Conservation (phyloP, 2,329 filamentous ascomycete genomes). For the Ophiostoma perfectum region DNA sequence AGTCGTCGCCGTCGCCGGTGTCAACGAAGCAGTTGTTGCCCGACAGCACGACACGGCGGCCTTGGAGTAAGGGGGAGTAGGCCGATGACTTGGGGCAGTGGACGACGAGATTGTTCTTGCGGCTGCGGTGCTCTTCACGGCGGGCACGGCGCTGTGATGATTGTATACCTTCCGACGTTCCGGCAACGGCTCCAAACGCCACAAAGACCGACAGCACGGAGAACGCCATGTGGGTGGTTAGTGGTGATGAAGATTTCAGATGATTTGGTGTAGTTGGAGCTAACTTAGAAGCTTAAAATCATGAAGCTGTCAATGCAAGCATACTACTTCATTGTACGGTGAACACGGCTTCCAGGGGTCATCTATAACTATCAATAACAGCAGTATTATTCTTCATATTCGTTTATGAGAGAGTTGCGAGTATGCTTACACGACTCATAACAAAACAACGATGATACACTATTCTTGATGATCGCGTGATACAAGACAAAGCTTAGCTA, state of each 20-base stretch:
- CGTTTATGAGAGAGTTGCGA: too few species aligned
- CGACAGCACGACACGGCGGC: constrained; percentile 42
- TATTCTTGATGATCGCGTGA: not conserved
- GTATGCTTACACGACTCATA: too few species aligned
- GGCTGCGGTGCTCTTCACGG: constrained; percentile 43
- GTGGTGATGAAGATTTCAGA: not conserved
- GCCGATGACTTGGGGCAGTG: constrained; percentile 44
- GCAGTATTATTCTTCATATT: too few species aligned
- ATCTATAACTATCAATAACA: too few species aligned
- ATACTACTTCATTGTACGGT: too few species aligned
- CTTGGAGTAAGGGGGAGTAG: constrained; percentile 41
- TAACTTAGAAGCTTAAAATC: not conserved
- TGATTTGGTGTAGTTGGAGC: not conserved
- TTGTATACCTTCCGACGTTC: constrained; percentile 43
- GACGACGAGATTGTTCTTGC: constrained; percentile 45
- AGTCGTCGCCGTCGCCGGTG: constrained; percentile 36
- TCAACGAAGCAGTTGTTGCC: constrained; percentile 46
- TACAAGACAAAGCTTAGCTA: not conserved
- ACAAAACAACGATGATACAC: not conserved
- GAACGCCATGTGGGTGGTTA: constrained; percentile 6
- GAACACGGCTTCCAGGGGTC: too few species aligned
- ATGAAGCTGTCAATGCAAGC: too few species aligned
- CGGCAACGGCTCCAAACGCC: constrained; percentile 41
- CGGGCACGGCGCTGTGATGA: constrained; percentile 43
- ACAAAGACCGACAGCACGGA: constrained; percentile 35